Evolutionary conservation across 163 green algal genomes (phyloP).

Genomic region (Scenedesmus sp.): DNA sequence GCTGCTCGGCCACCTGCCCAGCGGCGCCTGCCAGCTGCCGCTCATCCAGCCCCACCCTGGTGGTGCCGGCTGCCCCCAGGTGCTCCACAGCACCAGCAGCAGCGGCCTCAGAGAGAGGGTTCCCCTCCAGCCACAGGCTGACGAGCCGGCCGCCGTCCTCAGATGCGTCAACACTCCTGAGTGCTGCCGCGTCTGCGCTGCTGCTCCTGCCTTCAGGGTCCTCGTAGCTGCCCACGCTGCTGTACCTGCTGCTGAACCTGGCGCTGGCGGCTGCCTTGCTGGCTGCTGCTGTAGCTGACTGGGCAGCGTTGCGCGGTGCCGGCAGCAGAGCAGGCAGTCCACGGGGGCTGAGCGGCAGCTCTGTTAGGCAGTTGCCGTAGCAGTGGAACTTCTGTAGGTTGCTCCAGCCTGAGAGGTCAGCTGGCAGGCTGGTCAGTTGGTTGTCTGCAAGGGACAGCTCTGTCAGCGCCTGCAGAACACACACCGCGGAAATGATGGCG

Average conservation of each 20-base stretch:
- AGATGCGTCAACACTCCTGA: slow-evolving; percentile 40
- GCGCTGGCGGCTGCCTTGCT: not conserved
- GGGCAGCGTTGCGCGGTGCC: not conserved
- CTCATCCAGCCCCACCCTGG: slow-evolving; percentile 70
- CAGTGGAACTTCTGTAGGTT: slow-evolving; percentile 74
- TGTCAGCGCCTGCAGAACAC: slow-evolving; percentile 53
- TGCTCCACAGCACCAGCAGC: slow-evolving; percentile 46
- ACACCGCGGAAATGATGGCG: not conserved
- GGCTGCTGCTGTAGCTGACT: not conserved
- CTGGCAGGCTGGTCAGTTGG: slow-evolving; percentile 68
- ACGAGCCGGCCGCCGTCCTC: slow-evolving; percentile 17
- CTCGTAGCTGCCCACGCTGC: not conserved
- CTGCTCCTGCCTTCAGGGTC: slow-evolving; percentile 26
- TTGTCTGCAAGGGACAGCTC: slow-evolving; percentile 85
- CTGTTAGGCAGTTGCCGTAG: slow-evolving; percentile 76
- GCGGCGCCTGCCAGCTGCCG: slow-evolving; percentile 56
- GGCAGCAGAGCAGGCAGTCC: slow-evolving; percentile 36
- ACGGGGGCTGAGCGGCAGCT: slow-evolving; percentile 57
- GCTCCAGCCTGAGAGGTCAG: slow-evolving; percentile 30
- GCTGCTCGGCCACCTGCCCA: not conserved
- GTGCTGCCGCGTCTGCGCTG: slow-evolving; percentile 37
- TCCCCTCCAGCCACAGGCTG: slow-evolving; percentile 83
- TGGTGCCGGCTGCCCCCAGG: slow-evolving; percentile 29
- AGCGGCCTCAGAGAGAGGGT: slow-evolving; percentile 64
- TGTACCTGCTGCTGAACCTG: not conserved